These are phyloP conservation scores for Exophiala mesophila DNA, from an alignment of 2,329 filamentous ascomycete species.

Conservation along the genomic window DNA sequence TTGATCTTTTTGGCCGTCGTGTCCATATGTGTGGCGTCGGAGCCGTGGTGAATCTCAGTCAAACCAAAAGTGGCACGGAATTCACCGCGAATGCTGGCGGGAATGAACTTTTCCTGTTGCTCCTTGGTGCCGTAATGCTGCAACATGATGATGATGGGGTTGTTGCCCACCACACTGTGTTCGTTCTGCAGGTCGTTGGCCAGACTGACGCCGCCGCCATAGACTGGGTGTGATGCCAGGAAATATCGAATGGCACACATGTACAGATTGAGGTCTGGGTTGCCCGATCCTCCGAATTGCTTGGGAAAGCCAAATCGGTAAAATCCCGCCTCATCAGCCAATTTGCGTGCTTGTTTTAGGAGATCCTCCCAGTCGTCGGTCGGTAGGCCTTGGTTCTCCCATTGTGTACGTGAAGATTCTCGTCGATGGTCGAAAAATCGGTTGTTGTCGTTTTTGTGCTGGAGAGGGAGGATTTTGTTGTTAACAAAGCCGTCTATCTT, in stretches of 20 bases:
- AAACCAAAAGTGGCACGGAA: conserved; percentile 58
- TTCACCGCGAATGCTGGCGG: conserved; percentile 48
- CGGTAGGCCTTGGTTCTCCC: conserved; percentile 53
- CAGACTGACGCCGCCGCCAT: conserved; percentile 50
- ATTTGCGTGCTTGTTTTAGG: conserved; percentile 43
- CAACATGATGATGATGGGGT: conserved; percentile 59
- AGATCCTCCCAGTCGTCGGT: conserved; percentile 56
- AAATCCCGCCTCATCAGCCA: conserved; percentile 58
- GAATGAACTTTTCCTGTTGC: conserved; percentile 53
- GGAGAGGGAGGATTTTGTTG: conserved; percentile 49
- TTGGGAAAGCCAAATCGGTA: conserved; percentile 55
- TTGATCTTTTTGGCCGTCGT: conserved; percentile 47
- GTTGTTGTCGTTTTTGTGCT: conserved; percentile 54
- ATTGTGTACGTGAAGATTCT: conserved; percentile 58
- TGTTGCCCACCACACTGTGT: conserved; percentile 59
- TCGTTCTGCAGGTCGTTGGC: conserved; percentile 63
- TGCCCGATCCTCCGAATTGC: conserved; percentile 51
- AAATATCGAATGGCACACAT: conserved; percentile 60
- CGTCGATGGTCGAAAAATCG: conserved; percentile 63
- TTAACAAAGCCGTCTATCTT: conserved; percentile 56
- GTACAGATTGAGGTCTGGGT: conserved; percentile 52
- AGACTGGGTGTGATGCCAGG: conserved; percentile 48
- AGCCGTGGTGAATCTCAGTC: conserved; percentile 59
- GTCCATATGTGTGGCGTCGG: conserved; percentile 59
- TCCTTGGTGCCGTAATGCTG: conserved; percentile 54